These are phyloP conservation scores for Miamiensis avidus DNA, from an alignment of 169 alveolate genomes.

Conservation along the genomic window DNA sequence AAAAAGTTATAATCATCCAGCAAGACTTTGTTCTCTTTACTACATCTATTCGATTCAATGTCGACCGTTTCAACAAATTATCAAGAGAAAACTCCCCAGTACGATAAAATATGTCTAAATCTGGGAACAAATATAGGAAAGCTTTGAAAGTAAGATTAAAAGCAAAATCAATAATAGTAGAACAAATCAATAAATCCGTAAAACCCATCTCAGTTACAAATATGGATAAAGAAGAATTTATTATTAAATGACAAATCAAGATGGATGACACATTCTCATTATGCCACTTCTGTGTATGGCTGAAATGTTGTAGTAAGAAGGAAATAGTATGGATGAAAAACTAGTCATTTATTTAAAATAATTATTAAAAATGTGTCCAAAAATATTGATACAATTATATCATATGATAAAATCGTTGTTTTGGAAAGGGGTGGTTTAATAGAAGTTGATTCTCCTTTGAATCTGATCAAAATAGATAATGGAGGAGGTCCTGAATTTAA, in stretches of 20 bases:
- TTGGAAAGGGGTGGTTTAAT: constrained; percentile 48
- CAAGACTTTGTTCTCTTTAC: constrained; percentile 81
- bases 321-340: constrained; percentile 56
- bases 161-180: background rate
- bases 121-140: background rate
- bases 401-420: constrained; percentile 52
- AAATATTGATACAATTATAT: constrained; percentile 39
- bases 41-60: constrained; percentile 72
- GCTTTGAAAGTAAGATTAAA: background rate
- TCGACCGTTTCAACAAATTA: constrained; percentile 70
- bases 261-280: constrained; percentile 21
- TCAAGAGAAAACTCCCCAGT: constrained; percentile 38
- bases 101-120: constrained; percentile 11
- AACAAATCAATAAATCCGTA: background rate
- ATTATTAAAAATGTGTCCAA: constrained; percentile 42
- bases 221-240: background rate
- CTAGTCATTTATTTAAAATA: constrained; percentile 47
- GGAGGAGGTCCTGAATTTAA: background rate
- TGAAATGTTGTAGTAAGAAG: constrained; percentile 62
- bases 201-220: background rate
- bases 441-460: constrained; percentile 53
- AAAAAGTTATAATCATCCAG: constrained; percentile 77
- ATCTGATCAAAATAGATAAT: background rate
- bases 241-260: background rate
- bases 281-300: constrained; percentile 52